Conservation (phyloP, 352 stramenopile species). For the Plasmopara halstedii region DNA sequence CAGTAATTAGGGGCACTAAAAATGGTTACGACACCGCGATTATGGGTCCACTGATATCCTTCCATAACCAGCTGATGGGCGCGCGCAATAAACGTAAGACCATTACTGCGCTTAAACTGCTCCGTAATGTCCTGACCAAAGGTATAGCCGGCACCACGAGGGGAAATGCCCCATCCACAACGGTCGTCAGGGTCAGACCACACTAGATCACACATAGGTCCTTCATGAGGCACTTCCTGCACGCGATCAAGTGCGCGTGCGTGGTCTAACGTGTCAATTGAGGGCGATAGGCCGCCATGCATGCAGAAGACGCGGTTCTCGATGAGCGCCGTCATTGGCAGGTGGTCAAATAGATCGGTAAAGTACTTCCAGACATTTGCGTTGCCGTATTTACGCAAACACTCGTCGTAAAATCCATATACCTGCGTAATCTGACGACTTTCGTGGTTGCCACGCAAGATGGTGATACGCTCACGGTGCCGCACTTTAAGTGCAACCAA, state of each 20-base stretch:
- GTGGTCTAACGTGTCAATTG: constrained; percentile 85
- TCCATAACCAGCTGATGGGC: constrained; percentile 92
- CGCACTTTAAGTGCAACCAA: constrained; percentile 82
- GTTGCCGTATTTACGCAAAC: constrained; percentile 94
- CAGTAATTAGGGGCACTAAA: constrained; percentile 93
- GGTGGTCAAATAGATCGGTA: constrained; percentile 83
- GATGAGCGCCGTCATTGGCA: constrained; percentile 84
- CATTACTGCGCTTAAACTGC: constrained; percentile 88
- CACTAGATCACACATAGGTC: constrained; percentile 83
- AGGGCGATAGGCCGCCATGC: constrained; percentile 83
- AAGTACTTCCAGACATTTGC: constrained; percentile 90
- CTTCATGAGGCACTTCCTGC: constrained; percentile 83
- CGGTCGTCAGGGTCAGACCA: constrained; percentile 87
- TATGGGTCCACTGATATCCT: constrained; percentile 91
- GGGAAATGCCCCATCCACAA: constrained; percentile 82
- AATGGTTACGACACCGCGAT: constrained; percentile 88
- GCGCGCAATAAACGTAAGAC: constrained; percentile 79
- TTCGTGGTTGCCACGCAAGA: constrained; percentile 80
- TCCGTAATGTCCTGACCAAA: constrained; percentile 86
- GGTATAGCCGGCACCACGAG: constrained; percentile 78
- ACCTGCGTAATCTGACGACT: constrained; percentile 75
- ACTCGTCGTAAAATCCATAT: constrained; percentile 82
- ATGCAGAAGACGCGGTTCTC: constrained; percentile 88
- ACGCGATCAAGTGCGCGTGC: constrained; percentile 75
- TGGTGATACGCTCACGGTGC: constrained; percentile 80